Base-by-base conservation (phyloP, 2,329 filamentous ascomycete genomes). In the Nemania sp. region DNA sequence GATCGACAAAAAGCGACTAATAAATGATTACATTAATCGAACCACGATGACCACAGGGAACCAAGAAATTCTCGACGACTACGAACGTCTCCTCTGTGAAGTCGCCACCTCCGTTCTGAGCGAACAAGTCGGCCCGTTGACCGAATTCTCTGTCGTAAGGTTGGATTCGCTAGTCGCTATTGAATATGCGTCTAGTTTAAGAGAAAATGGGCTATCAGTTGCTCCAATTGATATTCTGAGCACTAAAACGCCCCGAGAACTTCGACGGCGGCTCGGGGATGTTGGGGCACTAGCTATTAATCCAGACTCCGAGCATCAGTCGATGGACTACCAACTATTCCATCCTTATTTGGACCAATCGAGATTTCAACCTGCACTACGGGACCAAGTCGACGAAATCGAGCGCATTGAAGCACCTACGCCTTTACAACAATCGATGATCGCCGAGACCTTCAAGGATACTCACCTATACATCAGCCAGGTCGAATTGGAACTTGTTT, bases 381-480 rank as follows among this genome's bases (percentile, higher is more conserved):
- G 49, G 11, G 21, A 65, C 29, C 60, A 73, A 7, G 40, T 65
- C 9, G 62, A 68, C 2, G 57, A 73, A 2, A 63, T 80, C 10
- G 75, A 80, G 35, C 74, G 77, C 21, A 68, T 87, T n/a, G 71
- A 82, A 17, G 81, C 82, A 4, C 95, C 91, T 72, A 93, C 88
- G 3, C 82, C 87, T 13, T 79, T 95, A 10, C 93, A 97, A 68
- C 78, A 83, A 17, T 87, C 91, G 1, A 96, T 97, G 91, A 80
- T 97, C 15, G 80, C 85, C 0, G 91, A 96, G 75, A 93, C 91
- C 0, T 74, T 80, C 2, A 79, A 78, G 17, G 79, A 87, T 61
- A 65, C 79, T 1, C 76, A 75, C 48, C 81, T 87, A 7, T 97
- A 97, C 71, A 90, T 89, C 75, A 97, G 97, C 67, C 88, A 87